A percentile compares a stretch with the other conserved stretches of the same genome.
phyloP scores from a whole-genome alignment of 202 grass and related monocot genomes.

The Panicum hallii region DNA sequence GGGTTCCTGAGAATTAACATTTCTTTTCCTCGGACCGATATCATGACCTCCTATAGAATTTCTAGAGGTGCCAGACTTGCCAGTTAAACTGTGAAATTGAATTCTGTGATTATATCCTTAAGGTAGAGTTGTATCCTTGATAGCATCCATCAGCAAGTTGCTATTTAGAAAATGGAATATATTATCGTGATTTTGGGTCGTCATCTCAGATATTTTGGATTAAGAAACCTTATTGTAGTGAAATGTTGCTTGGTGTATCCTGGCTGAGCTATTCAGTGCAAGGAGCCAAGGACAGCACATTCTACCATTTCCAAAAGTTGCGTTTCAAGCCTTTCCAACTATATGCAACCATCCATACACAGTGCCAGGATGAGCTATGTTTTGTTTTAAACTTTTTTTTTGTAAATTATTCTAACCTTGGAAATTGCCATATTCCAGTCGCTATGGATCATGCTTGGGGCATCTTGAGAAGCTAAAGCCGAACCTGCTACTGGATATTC shows the following conservation, averaged over 20 bases:
- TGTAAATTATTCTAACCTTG: slow-evolving; percentile 38
- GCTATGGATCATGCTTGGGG: slow-evolving; percentile 91
- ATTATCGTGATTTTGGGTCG: not conserved
- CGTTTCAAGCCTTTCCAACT: not conserved
- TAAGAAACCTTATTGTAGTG: not conserved
- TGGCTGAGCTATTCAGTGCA: not conserved
- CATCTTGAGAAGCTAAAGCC: slow-evolving; percentile 96
- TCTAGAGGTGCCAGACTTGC: not conserved
- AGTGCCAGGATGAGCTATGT: not conserved
- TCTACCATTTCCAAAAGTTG: slow-evolving; percentile 12
- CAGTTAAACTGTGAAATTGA: not conserved
- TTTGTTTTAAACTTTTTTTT: not conserved
- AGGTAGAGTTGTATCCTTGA: not conserved
- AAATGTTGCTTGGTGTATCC: not conserved
- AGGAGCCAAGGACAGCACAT: not conserved
- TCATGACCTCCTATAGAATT: not conserved
- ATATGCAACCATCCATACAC: not conserved
- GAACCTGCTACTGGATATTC: slow-evolving; percentile 87
- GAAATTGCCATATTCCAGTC: slow-evolving; percentile 48
- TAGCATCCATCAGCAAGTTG: not conserved
- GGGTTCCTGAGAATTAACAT: not conserved
- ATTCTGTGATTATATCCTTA: not conserved
- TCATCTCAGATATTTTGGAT: slow-evolving; percentile 7
- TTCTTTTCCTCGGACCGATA: not conserved
- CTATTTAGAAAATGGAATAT: not conserved